A percentile compares a stretch with the other conserved stretches of the same genome.
Conservation (phyloP, 176 grass and related monocot genomes). For the Eragrostis nindensis region DNA sequence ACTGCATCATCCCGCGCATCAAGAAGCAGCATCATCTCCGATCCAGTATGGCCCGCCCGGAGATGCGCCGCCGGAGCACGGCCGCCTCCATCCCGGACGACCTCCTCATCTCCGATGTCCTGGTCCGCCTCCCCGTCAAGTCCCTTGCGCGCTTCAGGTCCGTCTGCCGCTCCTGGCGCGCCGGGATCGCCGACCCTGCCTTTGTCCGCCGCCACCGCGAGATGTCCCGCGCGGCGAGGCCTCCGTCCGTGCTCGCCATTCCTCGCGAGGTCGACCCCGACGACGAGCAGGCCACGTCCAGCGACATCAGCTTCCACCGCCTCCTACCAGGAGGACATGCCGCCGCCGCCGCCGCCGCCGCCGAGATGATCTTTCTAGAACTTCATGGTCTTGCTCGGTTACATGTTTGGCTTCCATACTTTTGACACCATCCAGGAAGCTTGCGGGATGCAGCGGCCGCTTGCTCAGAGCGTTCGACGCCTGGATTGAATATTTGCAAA, state of each 20-base stretch:
- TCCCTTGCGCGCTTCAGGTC: neutral
- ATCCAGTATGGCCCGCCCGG: no score
- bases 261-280: neutral
- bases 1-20: no score
- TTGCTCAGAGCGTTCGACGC: no score
- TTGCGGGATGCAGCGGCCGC: no score
- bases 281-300: neutral
- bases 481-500: no score
- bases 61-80: neutral
- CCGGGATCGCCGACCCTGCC: neutral
- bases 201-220: neutral
- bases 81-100: neutral
- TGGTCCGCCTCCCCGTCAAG: neutral
- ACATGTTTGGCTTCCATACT: no score
- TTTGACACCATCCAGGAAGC: no score
- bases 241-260: constrained; percentile 14
- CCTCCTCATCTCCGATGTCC: neutral
- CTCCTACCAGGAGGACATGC: neutral
- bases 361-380: no score
- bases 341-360: no score
- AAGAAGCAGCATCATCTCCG: no score
- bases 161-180: neutral
- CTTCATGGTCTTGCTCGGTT: no score
- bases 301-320: constrained; percentile 3
- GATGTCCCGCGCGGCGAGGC: no score